Conservation (phyloP, 1,139 yeast species). For the Meyerozyma guilliermondii region DNA sequence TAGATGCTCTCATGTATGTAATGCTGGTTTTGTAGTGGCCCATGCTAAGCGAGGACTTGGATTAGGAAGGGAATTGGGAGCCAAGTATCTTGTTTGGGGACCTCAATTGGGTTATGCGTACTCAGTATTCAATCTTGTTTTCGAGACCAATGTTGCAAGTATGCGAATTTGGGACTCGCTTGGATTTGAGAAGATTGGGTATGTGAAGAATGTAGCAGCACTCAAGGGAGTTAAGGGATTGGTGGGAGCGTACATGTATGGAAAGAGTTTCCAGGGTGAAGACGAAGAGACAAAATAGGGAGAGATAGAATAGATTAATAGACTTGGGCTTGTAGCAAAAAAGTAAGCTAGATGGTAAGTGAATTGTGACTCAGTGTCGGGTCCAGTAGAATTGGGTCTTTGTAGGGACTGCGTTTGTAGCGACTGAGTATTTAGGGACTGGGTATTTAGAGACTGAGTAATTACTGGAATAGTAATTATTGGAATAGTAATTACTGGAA, state of each 20-base stretch:
- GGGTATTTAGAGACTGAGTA: too few species aligned
- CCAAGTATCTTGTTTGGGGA: slow-evolving; percentile 57
- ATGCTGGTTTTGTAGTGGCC: slow-evolving; percentile 72
- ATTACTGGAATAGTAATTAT: too few species aligned
- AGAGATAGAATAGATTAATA: not conserved
- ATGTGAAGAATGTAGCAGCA: slow-evolving; percentile 59
- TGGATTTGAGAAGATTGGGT: slow-evolving; percentile 72
- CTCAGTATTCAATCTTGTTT: slow-evolving; percentile 79
- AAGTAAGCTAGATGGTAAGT: too few species aligned
- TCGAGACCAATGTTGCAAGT: slow-evolving; percentile 67
- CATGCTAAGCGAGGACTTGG: slow-evolving; percentile 51
- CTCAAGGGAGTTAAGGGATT: slow-evolving; percentile 56
- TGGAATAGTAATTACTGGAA: too few species aligned
- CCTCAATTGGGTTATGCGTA: slow-evolving; percentile 69
- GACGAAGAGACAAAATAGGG: not conserved
- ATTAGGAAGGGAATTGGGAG: slow-evolving; percentile 60
- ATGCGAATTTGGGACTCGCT: slow-evolving; percentile 66
- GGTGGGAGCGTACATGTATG: slow-evolving; percentile 65
- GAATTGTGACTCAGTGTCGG: too few species aligned
- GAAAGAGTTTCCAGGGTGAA: slow-evolving; percentile 40
- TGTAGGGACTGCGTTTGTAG: too few species aligned
- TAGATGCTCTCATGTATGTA: slow-evolving; percentile 73
- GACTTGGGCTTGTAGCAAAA: too few species aligned
- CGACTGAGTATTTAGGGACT: too few species aligned
- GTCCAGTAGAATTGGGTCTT: too few species aligned